Conservation (phyloP, 2,329 filamentous ascomycete species). For the Hirsutella minnesotensis region DNA sequence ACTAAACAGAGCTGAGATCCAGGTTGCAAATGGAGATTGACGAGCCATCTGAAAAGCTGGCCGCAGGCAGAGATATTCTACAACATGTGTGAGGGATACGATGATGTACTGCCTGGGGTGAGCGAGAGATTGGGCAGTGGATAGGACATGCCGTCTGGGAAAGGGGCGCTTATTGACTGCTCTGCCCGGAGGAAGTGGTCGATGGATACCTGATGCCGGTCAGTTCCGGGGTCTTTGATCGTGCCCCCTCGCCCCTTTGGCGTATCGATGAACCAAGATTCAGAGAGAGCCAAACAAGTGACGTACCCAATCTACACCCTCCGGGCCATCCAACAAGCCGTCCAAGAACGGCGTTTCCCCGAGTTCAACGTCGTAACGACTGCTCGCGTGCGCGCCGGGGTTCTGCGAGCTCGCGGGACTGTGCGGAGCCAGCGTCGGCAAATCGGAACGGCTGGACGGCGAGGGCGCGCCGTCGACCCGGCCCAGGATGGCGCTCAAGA, state of each 20-base stretch:
- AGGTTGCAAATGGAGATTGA: too few relatives aligned
- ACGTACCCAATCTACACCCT: constrained; percentile 29
- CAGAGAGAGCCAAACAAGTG: too few relatives aligned
- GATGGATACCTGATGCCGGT: not conserved
- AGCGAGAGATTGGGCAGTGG: not conserved
- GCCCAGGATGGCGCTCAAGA: constrained; percentile 30
- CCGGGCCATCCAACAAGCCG: constrained; percentile 19
- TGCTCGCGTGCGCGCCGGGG: not conserved
- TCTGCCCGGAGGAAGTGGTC: constrained; percentile 1
- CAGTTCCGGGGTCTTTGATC: not conserved
- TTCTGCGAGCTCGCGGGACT: too few relatives aligned
- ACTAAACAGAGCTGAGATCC: too few relatives aligned
- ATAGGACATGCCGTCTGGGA: too few relatives aligned
- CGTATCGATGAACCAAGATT: not conserved
- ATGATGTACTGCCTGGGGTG: not conserved
- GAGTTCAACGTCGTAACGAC: constrained; percentile 13
- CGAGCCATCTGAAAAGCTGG: too few relatives aligned
- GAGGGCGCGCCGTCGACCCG: constrained; percentile 15
- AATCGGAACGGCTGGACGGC: not conserved
- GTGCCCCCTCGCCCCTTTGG: too few relatives aligned
- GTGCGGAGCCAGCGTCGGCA: not conserved
- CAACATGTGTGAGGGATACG: too few relatives aligned
- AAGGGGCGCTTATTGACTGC: not conserved
- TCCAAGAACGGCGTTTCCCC: constrained; percentile 24
- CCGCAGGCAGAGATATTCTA: too few relatives aligned